Base-by-base conservation (phyloP, 495 filamentous ascomycete genomes). In the Elaphomyces granulatus region DNA sequence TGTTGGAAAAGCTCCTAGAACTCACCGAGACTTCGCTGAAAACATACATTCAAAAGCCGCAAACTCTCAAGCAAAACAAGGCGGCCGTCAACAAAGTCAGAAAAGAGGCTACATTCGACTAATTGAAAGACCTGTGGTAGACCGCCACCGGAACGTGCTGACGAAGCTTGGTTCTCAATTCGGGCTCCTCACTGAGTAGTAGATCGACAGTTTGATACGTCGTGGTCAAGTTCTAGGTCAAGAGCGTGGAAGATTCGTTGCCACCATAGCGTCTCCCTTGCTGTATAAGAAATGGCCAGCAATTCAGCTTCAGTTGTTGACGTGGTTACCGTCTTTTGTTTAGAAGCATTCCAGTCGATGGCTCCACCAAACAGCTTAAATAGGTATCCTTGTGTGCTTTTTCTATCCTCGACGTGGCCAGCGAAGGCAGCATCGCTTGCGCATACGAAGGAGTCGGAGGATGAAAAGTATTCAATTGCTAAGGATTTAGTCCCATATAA, bases 291-390 rank as follows among this genome's bases (percentile, higher is more conserved):
- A 31, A 48, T 20, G 1, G 19, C 36, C n/a, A 50, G 40, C 3
- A 54, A 42, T 32, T 54, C 42, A 3, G 40, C 47, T 41, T 49
- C 40, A 4, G 43, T 49, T 15, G 34, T 50, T 14, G 36, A 51
- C 3, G 18, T 53, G 16, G 42, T 49, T 0, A 58, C 47, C 2
- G 45, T 53, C n/a, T 18, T 19, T 34, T 55, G 40, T 20, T 48
- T 55, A 0, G 20, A 34, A 8, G 48, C 41, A 37, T 45, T 45
- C 47, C 30, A 58, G 19, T 58, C 45, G 10, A 58, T 34, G 16
- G 42, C 32, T 4, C 46, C 42, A 0, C 38, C 38, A 23, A 43
- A 57, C 9, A 52, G 16, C 15, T 46, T 48, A 9, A 55, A 52
- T 0, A 52, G 19, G 36, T 49, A 52, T 10, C 47, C 45, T 33